Evolutionary conservation across 371 early-diverging fungal species (phyloP), one percentile per base, ranked within the genome.

Genomic region (Mucor velutinosus): DNA sequence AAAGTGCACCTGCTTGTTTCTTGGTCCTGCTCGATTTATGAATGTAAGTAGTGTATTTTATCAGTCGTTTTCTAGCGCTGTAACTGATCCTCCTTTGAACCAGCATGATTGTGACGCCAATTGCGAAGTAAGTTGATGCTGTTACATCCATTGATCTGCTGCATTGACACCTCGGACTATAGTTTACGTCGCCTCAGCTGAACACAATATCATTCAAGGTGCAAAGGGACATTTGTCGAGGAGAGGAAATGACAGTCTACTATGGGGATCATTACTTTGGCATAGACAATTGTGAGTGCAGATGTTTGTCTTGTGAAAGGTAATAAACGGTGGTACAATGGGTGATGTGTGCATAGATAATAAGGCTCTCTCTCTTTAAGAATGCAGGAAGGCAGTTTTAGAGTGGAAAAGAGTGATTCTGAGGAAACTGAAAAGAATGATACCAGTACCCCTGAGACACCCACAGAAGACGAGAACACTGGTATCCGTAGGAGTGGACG

Each of bases 251-350:
- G 39, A 93, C 94, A 2, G 89, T 91, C 5, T 86, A 84, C 67
- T 97, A 97, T 72, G 94, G 93, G 17, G 82, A 77, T 21, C 82
- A 91, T 71, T 97, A 97, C 62, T 97, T 97, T 84, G 97, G 95
- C 27, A 78, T 78, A 4, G 76, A 83, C 41, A 97, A 97, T 72
- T 78, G 86, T 58, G 95, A 95, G 69, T 97, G 97, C 68, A 76
- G 91, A 32, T 97, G 97, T 74, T 87, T 77, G 4, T 93, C 94
- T 0, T 97, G 97, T 70, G 95, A 95, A 76, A 82, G 67, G 71
- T 70, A 72, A 60, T 35, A 7, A 29, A 17, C 1, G 17, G 4
- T 23, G 7, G 11, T 30, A 33, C 23, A 7, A 23, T 23, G 32
- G 49, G 49, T 6, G 27, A 47, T 27, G 33, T 10, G 5, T n/a